These are phyloP conservation scores for Cryoendolithus antarcticus DNA, from an alignment of 2,329 filamentous ascomycete genomes.

Conservation along the genomic window DNA sequence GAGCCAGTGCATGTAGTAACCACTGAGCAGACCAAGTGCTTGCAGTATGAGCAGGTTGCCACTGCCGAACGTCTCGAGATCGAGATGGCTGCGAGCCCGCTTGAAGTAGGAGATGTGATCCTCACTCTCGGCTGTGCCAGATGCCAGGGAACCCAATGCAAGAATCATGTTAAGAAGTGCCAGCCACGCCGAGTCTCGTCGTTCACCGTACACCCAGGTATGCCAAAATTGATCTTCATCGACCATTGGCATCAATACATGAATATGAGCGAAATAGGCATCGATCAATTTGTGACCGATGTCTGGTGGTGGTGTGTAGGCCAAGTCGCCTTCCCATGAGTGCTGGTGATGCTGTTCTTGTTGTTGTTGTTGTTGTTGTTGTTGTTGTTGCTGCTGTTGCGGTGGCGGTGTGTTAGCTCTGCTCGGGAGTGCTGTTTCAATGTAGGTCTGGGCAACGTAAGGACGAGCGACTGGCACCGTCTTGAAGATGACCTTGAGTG, in stretches of 20 bases:
- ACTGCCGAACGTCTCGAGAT: constrained; percentile 8
- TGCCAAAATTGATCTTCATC: constrained; percentile 11
- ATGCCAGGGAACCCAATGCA: constrained; percentile 9
- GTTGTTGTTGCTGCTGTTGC: too few species aligned
- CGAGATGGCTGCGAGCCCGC: constrained; percentile 7
- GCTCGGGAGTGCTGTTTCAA: constrained; percentile 9
- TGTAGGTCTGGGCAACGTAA: constrained; percentile 10
- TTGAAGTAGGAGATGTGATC: constrained; percentile 9
- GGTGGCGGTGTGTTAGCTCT: constrained; percentile 6
- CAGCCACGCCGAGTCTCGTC: constrained; percentile 9
- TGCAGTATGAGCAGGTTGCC: constrained; percentile 9
- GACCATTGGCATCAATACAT: constrained; percentile 12
- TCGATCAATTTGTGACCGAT: constrained; percentile 9
- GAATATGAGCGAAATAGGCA: constrained; percentile 9
- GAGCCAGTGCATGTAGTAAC: constrained; percentile 12
- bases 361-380: too few species aligned
- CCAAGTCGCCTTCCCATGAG: constrained; percentile 12
- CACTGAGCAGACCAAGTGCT: constrained; percentile 9
- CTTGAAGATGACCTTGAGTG: constrained; percentile 11
- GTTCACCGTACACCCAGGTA: constrained; percentile 9
- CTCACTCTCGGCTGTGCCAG: constrained; percentile 5
- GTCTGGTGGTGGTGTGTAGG: constrained; percentile 6
- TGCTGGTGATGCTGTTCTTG: constrained; percentile 14
- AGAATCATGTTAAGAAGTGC: constrained; percentile 11
- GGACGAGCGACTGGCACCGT: constrained; percentile 7